Evolutionary conservation across 345 rosid genomes (phyloP).

Genomic region (Camelina neglecta): DNA sequence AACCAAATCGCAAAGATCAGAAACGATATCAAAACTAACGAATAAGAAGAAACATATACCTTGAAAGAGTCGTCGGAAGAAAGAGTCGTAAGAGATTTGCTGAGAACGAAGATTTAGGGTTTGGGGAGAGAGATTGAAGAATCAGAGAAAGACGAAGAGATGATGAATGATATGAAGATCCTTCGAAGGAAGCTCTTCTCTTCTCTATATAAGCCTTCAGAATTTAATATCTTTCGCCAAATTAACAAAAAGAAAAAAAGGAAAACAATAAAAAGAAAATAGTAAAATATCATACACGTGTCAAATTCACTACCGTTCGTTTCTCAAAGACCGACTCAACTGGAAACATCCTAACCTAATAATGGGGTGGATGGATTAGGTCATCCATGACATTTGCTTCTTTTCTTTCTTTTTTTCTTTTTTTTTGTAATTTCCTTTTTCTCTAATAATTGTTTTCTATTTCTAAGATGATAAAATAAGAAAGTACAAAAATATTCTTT

Average conservation of each 20-base stretch:
- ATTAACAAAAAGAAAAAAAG: too few species aligned
- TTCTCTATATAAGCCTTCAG: neutral
- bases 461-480: neutral
- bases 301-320: neutral
- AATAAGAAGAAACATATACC: slow-evolving; percentile 1
- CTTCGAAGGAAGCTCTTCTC: neutral
- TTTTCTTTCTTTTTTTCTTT: neutral
- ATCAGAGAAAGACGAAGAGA: neutral
- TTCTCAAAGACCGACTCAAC: slow-evolving; percentile 27
- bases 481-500: slow-evolving; percentile 25
- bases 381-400: slow-evolving; percentile 28
- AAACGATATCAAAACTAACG: neutral
- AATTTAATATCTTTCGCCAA: too few species aligned
- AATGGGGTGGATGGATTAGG: slow-evolving; percentile 30
- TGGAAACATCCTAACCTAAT: slow-evolving; percentile 7
- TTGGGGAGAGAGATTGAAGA: neutral
- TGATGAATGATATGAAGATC: neutral
- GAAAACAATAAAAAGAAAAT: neutral
- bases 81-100: neutral
- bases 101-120: neutral
- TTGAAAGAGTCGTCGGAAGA: slow-evolving; percentile 9
- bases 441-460: neutral
- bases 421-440: neutral
- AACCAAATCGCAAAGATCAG: neutral
- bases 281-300: slow-evolving; percentile 13